Base-by-base conservation (phyloP, 1,284 basidiomycete species). In the Pisolithus thermaeus region DNA sequence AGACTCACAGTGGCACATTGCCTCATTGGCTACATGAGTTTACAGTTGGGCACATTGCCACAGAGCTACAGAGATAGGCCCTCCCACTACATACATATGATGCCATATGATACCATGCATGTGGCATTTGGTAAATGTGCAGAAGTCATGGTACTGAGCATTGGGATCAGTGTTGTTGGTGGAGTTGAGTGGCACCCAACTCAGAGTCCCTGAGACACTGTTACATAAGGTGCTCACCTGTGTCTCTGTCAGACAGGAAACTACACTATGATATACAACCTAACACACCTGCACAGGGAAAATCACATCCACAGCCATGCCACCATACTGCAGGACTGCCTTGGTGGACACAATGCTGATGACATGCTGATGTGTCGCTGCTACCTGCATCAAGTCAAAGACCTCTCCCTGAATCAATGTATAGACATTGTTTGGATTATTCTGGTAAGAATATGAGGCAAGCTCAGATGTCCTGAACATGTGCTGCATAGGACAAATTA, bases 121-220 rank as follows among this genome's bases (percentile, higher is more conserved):
- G 25, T 27, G 25, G 25, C 25, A 27, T 27, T 87, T 88, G 28
- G 87, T 90, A 62, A 76, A 84, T 0, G 82, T 83, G 39, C 94
- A 87, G 82, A 99, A 99, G 68, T 98, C 95, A 69, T 99, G 96
- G 68, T 99, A 99, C 59, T 83, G 76, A n/a, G 90, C 73, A 63
- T 92, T 91, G 7, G 71, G 62, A 61, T 94, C 88, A 20, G 90
- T 87, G 47, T 78, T 79, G 74, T 99, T 99, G 56, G 75, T 78
- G 8, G 87, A 81, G 62, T 85, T 82, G 45, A 97, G 74, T 5
- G 81, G 80, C 16, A 98, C 84, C 70, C 87, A 97, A 0, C 82
- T 92, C 60, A 98, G 82, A 3, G 74, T 75, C 39, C 93, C 93
- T 20, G 75, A 76, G 35, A 90, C 76, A 47, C 96, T 95, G 56